Conservation (phyloP, 768 basidiomycete species). For the Pleurotus ostreatus region DNA sequence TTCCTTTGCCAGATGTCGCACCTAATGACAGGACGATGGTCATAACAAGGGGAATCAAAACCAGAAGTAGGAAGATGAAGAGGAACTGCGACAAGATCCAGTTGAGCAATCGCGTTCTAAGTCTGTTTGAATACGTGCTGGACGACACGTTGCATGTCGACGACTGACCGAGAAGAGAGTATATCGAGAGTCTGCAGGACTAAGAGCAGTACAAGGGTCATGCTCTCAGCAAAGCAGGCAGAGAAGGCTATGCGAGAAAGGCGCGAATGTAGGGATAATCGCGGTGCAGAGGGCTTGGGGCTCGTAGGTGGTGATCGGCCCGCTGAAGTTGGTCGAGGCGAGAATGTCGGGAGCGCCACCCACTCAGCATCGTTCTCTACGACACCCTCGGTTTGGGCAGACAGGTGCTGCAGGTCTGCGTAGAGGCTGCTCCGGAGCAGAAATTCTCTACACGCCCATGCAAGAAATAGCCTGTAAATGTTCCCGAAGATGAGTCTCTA, state of each 20-base stretch:
- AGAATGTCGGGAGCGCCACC: constrained; percentile 2
- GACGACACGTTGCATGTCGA: too few species aligned
- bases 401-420: constrained; percentile 1
- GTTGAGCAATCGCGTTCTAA: constrained; percentile 59
- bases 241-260: constrained; percentile 62
- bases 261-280: constrained; percentile 39
- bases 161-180: constrained; percentile 50
- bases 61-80: constrained; percentile 58
- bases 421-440: constrained; percentile 1
- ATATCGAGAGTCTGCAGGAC: constrained; percentile 64
- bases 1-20: constrained; percentile 16
- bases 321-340: background rate
- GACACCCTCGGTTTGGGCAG: background rate
- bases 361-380: constrained; percentile 8
- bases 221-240: constrained; percentile 70
- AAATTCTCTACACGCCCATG: background rate
- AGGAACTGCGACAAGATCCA: constrained; percentile 65
- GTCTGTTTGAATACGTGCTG: background rate
- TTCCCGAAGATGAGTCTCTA: background rate
- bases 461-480: background rate
- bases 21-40: constrained; percentile 53
- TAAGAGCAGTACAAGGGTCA: constrained; percentile 66
- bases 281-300: constrained; percentile 12
- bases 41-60: constrained; percentile 61
- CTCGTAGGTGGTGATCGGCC: constrained; percentile 9